Evolutionary conservation across 345 rosid genomes (phyloP).

Genomic region (Arabis alpina): DNA sequence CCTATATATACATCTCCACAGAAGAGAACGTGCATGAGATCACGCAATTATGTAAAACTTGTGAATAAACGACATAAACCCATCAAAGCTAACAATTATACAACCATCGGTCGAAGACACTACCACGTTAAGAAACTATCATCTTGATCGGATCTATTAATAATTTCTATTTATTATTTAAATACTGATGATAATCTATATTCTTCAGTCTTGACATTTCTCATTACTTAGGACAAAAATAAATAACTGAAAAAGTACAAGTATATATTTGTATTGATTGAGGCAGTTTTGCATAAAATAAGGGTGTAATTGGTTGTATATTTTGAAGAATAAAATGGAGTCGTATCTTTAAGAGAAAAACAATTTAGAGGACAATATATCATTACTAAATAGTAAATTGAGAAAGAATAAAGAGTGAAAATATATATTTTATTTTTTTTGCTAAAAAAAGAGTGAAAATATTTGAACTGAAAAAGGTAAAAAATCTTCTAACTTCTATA

Average conservation of each 20-base stretch:
- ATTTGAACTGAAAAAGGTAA: no score
- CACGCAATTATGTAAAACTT: conserved; percentile 20
- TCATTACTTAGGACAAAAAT: not conserved
- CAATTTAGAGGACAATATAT: no score
- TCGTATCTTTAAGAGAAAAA: no score
- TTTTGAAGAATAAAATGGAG: no score
- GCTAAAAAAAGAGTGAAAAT: no score
- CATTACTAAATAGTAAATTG: no score
- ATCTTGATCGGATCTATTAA: conserved; percentile 31
- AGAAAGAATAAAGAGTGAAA: no score
- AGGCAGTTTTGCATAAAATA: not conserved
- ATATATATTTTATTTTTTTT: no score
- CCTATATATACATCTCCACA: not conserved
- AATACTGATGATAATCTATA: not conserved
- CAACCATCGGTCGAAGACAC: conserved; percentile 22
- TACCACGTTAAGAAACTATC: conserved; percentile 31
- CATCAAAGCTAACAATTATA: not conserved
- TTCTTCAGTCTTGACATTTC: not conserved
- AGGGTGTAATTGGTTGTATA: not conserved
- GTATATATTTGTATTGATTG: conserved; percentile 1
- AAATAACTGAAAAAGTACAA: not conserved
- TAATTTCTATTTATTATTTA: not conserved
- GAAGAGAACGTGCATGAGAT: conserved; percentile 42
- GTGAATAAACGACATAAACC: not conserved
- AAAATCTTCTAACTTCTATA: no score